phyloP scores from a whole-genome alignment of 1,139 yeast species.

The Blastobotrys proliferans region DNA sequence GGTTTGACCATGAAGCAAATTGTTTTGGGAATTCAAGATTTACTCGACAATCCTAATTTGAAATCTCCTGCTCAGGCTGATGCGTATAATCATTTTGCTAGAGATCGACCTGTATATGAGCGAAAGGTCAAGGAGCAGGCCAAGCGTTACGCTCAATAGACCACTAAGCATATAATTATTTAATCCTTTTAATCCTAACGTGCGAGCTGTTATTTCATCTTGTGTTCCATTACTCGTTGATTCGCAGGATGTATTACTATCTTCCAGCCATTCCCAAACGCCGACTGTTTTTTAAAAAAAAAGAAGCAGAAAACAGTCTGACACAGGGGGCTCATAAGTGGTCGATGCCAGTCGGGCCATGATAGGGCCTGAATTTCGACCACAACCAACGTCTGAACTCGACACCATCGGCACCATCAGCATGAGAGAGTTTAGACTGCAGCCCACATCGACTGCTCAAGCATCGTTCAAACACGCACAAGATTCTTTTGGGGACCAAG shows the following conservation, averaged over 20 bases:
- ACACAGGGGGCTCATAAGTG: no score
- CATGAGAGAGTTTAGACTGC: conserved; percentile 5
- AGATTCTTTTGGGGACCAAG: conserved; percentile 28
- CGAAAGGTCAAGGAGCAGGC: conserved; percentile 81
- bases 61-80: conserved; percentile 97
- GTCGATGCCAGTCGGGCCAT: no score
- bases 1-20: conserved; percentile 91
- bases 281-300: no score
- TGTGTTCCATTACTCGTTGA: no score
- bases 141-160: conserved; percentile 49
- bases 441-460: conserved; percentile 2
- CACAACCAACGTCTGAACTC: no score
- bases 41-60: conserved; percentile 86
- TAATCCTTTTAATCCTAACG: not conserved
- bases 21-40: conserved; percentile 86
- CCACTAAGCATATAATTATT: not conserved
- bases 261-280: no score
- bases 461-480: conserved; percentile 24
- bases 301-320: no score
- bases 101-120: conserved; percentile 62
- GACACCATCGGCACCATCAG: not conserved
- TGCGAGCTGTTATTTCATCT: no score
- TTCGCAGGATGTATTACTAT: no score
- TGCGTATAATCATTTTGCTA: conserved; percentile 75
- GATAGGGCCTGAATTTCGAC: no score